Conservation (phyloP, 192 early-diverging fungal genomes). For the Endogone sp. region DNA sequence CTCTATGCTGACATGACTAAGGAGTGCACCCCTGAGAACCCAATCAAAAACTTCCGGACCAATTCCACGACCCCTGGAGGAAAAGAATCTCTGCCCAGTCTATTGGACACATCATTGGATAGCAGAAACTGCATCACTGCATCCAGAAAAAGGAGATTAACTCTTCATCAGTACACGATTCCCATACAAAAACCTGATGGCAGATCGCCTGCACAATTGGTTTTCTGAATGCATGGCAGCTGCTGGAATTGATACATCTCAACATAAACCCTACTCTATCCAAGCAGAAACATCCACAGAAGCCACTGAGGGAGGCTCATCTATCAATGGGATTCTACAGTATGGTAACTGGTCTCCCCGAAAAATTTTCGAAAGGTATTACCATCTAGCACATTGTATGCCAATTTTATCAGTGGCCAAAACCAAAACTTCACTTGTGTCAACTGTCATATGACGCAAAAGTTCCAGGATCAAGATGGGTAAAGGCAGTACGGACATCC, state of each 20-base stretch:
- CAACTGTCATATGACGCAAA: no score
- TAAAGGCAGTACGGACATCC: no score
- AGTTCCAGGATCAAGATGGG: no score
- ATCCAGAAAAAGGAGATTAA: neutral
- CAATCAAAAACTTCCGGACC: neutral
- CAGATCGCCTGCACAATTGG: constrained; percentile 5
- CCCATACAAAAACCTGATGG: constrained; percentile 1
- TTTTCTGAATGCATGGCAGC: constrained; percentile 1
- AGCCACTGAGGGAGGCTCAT: neutral
- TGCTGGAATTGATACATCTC: neutral
- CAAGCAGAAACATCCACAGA: neutral
- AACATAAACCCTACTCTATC: constrained; percentile 1
- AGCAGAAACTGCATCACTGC: neutral
- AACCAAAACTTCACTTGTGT: no score
- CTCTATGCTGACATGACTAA: neutral
- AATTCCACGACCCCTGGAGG: neutral
- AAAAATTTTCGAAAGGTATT: no score
- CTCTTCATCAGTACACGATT: constrained; percentile 1
- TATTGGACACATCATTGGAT: neutral
- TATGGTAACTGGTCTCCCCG: neutral
- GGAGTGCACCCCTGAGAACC: neutral
- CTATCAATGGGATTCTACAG: constrained; percentile 2
- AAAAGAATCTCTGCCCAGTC: constrained; percentile 5
- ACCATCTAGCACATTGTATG: no score
- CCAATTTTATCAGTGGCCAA: no score